Evolutionary conservation across 768 basidiomycete genomes (phyloP).

Genomic region (Asterophora lycoperdoides): DNA sequence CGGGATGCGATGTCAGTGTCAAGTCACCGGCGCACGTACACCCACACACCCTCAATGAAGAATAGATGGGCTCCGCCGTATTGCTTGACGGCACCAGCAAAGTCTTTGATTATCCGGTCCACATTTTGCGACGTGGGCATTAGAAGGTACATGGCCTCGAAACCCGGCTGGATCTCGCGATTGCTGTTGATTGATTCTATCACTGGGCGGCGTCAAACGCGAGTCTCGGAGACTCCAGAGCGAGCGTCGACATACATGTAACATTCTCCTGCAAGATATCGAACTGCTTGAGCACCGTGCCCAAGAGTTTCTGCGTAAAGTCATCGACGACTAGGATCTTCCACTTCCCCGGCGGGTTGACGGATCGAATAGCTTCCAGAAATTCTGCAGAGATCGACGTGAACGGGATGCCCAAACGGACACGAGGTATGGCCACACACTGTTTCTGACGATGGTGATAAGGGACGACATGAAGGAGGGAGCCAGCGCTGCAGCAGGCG

Average conservation of each 20-base stretch:
- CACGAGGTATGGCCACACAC: conserved; percentile 24
- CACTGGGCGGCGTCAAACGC: conserved; percentile 43
- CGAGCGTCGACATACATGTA: conserved; percentile 64
- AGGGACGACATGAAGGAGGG: conserved; percentile 33
- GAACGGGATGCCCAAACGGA: neutral
- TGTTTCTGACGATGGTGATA: conserved; percentile 40
- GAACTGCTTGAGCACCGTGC: conserved; percentile 85
- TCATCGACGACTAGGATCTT: conserved; percentile 98
- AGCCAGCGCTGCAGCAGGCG: conserved; percentile 1
- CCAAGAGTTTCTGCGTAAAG: conserved; percentile 78
- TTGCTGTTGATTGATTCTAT: conserved; percentile 85
- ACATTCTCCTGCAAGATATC: conserved; percentile 97
- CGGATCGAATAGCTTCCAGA: conserved; percentile 81
- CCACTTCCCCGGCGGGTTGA: conserved; percentile 85
- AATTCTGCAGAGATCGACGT: conserved; percentile 52
- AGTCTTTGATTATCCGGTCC: conserved; percentile 86
- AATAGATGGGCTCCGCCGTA: conserved; percentile 88
- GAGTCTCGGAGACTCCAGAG: neutral
- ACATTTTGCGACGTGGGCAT: conserved; percentile 96
- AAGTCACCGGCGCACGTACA: neutral
- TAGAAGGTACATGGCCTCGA: conserved; percentile 91
- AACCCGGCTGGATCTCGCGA: conserved; percentile 77
- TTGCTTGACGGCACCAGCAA: conserved; percentile 49
- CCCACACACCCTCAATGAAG: conserved; percentile 75
- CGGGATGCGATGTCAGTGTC: conserved; percentile 4